phyloP scores from a whole-genome alignment of 106 monocot genomes.

The Acanthochlamys bracteata region DNA sequence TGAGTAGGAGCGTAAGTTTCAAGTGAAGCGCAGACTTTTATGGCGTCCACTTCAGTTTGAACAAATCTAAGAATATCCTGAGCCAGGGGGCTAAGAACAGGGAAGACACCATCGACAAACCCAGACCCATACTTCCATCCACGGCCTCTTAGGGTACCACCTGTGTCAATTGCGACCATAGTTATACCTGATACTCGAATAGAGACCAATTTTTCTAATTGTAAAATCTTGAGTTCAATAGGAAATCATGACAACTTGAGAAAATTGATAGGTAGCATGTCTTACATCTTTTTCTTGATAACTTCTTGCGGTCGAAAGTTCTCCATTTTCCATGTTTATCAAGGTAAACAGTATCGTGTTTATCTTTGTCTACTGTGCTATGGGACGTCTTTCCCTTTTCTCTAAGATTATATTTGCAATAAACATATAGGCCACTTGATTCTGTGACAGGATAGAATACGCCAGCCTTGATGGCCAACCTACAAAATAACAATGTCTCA shows the following conservation, averaged over 20 bases:
- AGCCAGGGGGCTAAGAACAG: slow-evolving; percentile 76
- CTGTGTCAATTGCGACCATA: slow-evolving; percentile 11
- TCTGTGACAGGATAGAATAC: slow-evolving; percentile 6
- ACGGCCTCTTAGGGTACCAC: slow-evolving; percentile 62
- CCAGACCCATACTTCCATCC: slow-evolving; percentile 96
- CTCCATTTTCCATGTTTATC: slow-evolving; percentile 60
- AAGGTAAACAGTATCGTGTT: slow-evolving; percentile 28
- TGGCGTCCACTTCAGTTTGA: slow-evolving; percentile 30
- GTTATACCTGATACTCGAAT: background rate
- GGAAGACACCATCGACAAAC: slow-evolving; percentile 87
- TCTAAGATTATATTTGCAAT: slow-evolving; percentile 4
- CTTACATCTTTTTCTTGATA: slow-evolving; percentile 70
- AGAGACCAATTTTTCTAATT: too few species aligned
- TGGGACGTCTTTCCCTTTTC: slow-evolving; percentile 13
- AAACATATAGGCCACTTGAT: slow-evolving; percentile 12
- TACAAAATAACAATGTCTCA: too few species aligned
- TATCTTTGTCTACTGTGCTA: slow-evolving; percentile 10
- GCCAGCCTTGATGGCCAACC: slow-evolving; percentile 31
- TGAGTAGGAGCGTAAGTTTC: slow-evolving; percentile 61
- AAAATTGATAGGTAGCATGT: too few species aligned
- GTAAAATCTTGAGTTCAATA: too few species aligned
- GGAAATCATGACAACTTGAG: too few species aligned
- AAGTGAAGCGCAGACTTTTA: slow-evolving; percentile 46
- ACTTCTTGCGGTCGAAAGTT: slow-evolving; percentile 45
- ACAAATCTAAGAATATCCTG: slow-evolving; percentile 62